Evolutionary conservation across 129 eudicot genomes (phyloP).

Genomic region (Lactuca sativa): DNA sequence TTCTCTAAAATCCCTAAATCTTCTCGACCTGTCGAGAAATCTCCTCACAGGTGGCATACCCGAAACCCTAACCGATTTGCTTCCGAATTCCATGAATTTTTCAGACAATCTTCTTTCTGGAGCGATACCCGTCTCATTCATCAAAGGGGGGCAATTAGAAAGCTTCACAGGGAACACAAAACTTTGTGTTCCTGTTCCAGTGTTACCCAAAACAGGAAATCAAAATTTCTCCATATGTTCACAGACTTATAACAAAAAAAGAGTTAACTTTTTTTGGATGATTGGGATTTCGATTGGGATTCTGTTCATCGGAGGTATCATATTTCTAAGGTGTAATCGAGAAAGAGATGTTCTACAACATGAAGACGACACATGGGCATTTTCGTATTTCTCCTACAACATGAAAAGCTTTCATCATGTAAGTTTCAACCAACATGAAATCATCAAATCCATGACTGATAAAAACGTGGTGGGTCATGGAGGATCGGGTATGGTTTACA

Average conservation of each 20-base stretch:
- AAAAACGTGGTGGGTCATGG: slow-evolving; percentile 83
- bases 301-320: slow-evolving; percentile 41
- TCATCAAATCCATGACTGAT: slow-evolving; percentile 68
- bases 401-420: slow-evolving; percentile 80
- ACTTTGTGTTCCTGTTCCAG: slow-evolving; percentile 63
- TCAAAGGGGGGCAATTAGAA: slow-evolving; percentile 63
- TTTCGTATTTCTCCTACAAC: slow-evolving; percentile 65
- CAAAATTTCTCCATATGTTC: slow-evolving; percentile 53
- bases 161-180: slow-evolving; percentile 70
- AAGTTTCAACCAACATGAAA: slow-evolving; percentile 70
- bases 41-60: slow-evolving; percentile 67
- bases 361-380: slow-evolving; percentile 63
- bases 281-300: slow-evolving; percentile 52
- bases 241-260: slow-evolving; percentile 39
- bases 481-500: slow-evolving; percentile 90
- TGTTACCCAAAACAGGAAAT: slow-evolving; percentile 22
- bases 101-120: slow-evolving; percentile 78
- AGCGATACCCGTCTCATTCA: slow-evolving; percentile 60
- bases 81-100: slow-evolving; percentile 84
- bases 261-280: slow-evolving; percentile 59
- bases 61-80: slow-evolving; percentile 60
- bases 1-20: slow-evolving; percentile 50
- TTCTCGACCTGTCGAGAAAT: slow-evolving; percentile 76
- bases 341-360: slow-evolving; percentile 41
- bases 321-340: slow-evolving; percentile 56